phyloP scores from a whole-genome alignment of 2,329 filamentous ascomycete genomes.

The Corinectria fuckeliana region DNA sequence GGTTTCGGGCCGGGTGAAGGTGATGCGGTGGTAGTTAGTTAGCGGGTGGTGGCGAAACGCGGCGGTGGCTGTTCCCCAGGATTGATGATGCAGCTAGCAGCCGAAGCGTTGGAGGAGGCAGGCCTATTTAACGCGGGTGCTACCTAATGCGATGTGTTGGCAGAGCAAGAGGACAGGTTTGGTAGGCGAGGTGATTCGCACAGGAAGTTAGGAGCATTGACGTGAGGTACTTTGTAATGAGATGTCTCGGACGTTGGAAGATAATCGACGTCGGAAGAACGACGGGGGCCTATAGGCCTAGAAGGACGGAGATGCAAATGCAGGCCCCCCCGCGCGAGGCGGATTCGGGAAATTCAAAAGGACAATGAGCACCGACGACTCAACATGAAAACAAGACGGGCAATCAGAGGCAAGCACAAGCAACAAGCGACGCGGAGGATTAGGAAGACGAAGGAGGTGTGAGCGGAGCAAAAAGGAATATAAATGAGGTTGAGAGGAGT shows the following conservation, averaged over 20 bases:
- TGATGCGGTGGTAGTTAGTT: background rate
- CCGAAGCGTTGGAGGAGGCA: background rate
- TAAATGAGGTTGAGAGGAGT: background rate
- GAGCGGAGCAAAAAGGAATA: background rate
- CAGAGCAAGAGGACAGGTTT: background rate
- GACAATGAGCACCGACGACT: background rate
- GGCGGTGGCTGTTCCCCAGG: background rate
- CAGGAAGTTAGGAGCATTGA: too few species aligned
- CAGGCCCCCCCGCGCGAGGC: conserved; percentile 18
- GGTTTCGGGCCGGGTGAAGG: background rate
- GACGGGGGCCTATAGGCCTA: conserved; percentile 16
- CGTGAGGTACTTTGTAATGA: background rate
- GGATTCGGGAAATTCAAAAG: background rate
- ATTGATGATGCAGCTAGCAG: conserved; percentile 6
- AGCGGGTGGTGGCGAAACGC: conserved; percentile 6
- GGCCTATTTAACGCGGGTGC: conserved; percentile 1
- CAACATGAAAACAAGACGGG: conserved; percentile 2
- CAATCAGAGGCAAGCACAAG: background rate
- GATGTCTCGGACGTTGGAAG: conserved; percentile 24
- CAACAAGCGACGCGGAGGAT: background rate
- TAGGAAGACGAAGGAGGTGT: background rate
- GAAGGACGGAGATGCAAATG: background rate
- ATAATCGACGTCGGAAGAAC: conserved; percentile 32
- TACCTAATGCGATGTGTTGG: background rate
- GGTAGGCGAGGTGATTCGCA: background rate